Conservation (phyloP, 2,329 filamentous ascomycete genomes). For the Trichoderma hamatum region DNA sequence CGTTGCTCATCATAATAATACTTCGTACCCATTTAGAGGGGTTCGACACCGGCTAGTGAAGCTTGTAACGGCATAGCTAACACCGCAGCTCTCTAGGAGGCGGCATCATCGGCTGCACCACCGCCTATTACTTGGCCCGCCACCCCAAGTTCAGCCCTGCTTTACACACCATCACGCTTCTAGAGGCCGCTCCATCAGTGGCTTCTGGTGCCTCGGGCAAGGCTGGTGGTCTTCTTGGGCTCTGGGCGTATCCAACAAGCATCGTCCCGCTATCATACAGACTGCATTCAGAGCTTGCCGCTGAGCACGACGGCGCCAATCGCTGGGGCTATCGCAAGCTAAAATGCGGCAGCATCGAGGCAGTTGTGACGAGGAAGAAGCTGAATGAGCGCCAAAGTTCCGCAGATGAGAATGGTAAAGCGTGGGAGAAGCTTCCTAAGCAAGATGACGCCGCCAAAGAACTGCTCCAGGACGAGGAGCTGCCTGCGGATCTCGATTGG, state of each 20-base stretch:
- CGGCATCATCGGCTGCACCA: slow-evolving; percentile 89
- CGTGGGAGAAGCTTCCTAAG: slow-evolving; percentile 66
- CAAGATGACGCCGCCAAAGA: slow-evolving; percentile 53
- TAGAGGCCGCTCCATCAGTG: slow-evolving; percentile 81
- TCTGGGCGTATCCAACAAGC: slow-evolving; percentile 87
- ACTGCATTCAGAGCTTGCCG: slow-evolving; percentile 81
- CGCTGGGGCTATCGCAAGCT: slow-evolving; percentile 86
- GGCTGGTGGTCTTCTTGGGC: slow-evolving; percentile 83
- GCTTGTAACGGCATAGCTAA: slow-evolving; percentile 18
- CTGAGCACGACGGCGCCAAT: slow-evolving; percentile 75
- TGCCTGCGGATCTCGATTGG: slow-evolving; percentile 86
- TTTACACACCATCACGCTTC: slow-evolving; percentile 77
- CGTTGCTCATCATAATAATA: not conserved
- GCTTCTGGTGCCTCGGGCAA: slow-evolving; percentile 94
- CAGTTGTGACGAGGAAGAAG: slow-evolving; percentile 43
- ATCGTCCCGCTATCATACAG: slow-evolving; percentile 85
- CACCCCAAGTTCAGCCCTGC: slow-evolving; percentile 78
- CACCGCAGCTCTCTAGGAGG: slow-evolving; percentile 60
- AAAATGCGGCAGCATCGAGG: slow-evolving; percentile 66
- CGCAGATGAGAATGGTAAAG: slow-evolving; percentile 43
- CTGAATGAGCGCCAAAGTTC: slow-evolving; percentile 37
- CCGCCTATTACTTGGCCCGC: slow-evolving; percentile 87
- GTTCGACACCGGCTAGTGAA: not conserved
- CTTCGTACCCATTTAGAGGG: not conserved
- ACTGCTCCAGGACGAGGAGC: slow-evolving; percentile 57